Base-by-base conservation (phyloP, 225 moss, liverwort and hornwort genomes). In the Polytrichum commune region DNA sequence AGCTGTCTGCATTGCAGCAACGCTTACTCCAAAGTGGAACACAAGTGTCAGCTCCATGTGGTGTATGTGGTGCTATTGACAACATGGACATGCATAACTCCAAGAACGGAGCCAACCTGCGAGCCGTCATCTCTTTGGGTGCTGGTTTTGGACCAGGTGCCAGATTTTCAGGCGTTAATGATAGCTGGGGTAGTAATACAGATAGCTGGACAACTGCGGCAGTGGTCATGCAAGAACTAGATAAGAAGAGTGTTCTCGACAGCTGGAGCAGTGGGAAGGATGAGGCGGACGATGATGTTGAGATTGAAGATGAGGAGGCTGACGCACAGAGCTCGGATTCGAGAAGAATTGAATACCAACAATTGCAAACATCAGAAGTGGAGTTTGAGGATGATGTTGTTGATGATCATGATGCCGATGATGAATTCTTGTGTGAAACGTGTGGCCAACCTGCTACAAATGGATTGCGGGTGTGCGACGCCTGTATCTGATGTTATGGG, bases 311-410 rank as follows among this genome's bases (percentile, higher is more conserved):
- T 1, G 46, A 46, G 46, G 46, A 46, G 46, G 46, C 46, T 13
- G 46, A 46, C 2, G 29, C 65, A 1, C 72, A 74, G 0, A 72
- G 23, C 24, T 38, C 82, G 22, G 75, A 74, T 62, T 82, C 83
- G 18, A 86, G 86, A 64, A 79, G 79, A 76, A 73, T 58, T 18
- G 77, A 78, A 13, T 86, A 80, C 29, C 64, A 86, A 63, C 66
- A 73, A 64, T 54, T 86, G 61, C 54, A 64, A 35, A 81, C 73
- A 55, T 66, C 77, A 29, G 81, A 81, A 27, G 46, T 81, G 4
- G 67, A 81, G 23, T 62, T 35, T 24, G 70, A 74, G 25, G 70
- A 74, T 2, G 73, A 64, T 6, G 72, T 53, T 28, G 18, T 19
- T 33, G 20, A 58, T 58, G 77, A 81, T 38, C 73, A 81, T 68